Evolutionary conservation across 108 stramenopile species (phyloP).

Genomic region (Cyclotella baltica): DNA sequence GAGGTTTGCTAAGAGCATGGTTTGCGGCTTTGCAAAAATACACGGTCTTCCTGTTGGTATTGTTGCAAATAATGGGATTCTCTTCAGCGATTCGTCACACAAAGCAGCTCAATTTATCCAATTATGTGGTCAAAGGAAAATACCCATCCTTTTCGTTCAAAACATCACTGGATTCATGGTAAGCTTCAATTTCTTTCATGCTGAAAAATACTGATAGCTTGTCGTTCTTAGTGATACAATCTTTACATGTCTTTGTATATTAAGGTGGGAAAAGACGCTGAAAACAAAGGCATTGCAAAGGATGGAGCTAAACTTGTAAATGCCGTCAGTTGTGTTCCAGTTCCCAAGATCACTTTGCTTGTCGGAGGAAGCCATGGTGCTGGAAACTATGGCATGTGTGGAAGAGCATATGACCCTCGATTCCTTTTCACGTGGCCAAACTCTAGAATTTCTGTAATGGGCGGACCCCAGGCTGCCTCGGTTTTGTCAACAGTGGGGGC

Average conservation of each 20-base stretch:
- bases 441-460: slow-evolving; percentile 96
- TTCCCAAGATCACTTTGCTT: slow-evolving; percentile 97
- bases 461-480: slow-evolving; percentile 96
- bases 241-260: no score
- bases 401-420: slow-evolving; percentile 93
- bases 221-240: no score
- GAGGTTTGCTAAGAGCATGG: slow-evolving; percentile 93
- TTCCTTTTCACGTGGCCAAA: slow-evolving; percentile 99
- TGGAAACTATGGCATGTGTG: slow-evolving; percentile 99
- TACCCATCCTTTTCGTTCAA: slow-evolving; percentile 96
- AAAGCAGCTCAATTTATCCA: slow-evolving; percentile 98
- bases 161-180: slow-evolving; percentile 99
- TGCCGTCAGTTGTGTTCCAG: slow-evolving; percentile 94
- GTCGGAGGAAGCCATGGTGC: slow-evolving; percentile 92
- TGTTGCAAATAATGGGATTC: slow-evolving; percentile 96
- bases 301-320: slow-evolving; percentile 96
- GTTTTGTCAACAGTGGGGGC: slow-evolving; percentile 94
- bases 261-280: slow-evolving; percentile 95
- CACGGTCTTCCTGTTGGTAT: slow-evolving; percentile 95
- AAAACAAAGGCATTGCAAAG: slow-evolving; percentile 97
- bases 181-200: no score
- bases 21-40: slow-evolving; percentile 95
- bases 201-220: no score
- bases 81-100: slow-evolving; percentile 88
- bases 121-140: slow-evolving; percentile 95